Conservation (phyloP, 2,329 filamentous ascomycete genomes). For the Xylaria polymorpha region DNA sequence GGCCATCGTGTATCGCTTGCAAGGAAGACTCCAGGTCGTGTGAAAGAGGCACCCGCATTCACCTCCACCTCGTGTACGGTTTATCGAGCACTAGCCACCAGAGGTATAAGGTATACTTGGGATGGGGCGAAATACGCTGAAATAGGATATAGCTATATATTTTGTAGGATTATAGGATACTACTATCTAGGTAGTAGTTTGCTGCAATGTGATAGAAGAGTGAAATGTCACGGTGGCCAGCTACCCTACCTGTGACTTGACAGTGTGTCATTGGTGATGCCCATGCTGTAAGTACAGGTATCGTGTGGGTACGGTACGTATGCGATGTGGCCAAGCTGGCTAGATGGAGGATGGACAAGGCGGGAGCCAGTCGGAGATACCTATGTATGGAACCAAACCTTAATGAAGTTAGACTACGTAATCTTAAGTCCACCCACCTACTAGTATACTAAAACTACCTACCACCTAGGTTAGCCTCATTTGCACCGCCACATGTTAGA, state of each 20-base stretch:
- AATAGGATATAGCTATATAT: background rate
- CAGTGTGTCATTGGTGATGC: conserved; percentile 12
- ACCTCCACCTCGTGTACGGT: background rate
- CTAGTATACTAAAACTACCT: no score
- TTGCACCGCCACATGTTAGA: background rate
- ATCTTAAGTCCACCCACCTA: no score
- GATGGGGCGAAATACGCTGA: background rate
- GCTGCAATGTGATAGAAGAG: background rate
- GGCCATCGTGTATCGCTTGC: conserved; percentile 52
- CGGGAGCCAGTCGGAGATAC: conserved; percentile 7
- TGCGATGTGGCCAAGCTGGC: conserved; percentile 23
- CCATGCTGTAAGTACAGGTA: no score
- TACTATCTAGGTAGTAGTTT: background rate
- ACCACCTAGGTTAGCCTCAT: background rate
- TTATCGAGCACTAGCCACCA: background rate
- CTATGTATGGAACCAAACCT: background rate
- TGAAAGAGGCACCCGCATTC: conserved; percentile 7
- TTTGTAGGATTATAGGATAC: background rate
- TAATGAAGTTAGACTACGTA: background rate
- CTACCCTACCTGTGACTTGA: background rate
- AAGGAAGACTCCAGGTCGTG: background rate
- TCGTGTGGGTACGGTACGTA: background rate
- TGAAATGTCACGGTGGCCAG: background rate
- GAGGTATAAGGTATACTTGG: background rate
- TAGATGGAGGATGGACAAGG: conserved; percentile 4